These are phyloP conservation scores for Gomphus sp. DNA, from an alignment of 1,284 basidiomycete genomes.

Conservation along the genomic window DNA sequence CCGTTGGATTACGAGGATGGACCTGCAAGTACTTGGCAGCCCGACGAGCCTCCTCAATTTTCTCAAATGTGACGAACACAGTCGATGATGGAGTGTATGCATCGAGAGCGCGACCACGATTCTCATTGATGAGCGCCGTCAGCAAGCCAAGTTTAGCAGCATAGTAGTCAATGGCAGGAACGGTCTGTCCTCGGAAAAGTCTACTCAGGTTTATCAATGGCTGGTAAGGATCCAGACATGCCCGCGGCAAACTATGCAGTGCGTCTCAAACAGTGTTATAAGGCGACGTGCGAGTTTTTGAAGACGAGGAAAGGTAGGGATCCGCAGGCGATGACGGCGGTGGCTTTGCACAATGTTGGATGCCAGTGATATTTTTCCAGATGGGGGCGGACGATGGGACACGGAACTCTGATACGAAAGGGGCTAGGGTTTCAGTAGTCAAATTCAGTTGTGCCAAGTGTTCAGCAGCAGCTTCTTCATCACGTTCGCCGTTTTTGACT, in stretches of 20 bases:
- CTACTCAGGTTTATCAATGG: constrained; percentile 68
- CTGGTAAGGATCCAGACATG: constrained; percentile 74
- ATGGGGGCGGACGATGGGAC: constrained; percentile 14
- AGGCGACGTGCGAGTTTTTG: background rate
- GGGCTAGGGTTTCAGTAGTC: constrained; percentile 45
- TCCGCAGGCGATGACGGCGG: background rate
- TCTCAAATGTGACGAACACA: constrained; percentile 81
- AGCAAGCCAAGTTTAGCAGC: constrained; percentile 79
- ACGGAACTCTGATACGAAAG: constrained; percentile 53
- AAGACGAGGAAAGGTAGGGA: background rate
- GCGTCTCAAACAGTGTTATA: constrained; percentile 66
- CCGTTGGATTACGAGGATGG: constrained; percentile 68
- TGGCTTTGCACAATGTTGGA: background rate
- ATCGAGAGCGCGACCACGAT: constrained; percentile 50
- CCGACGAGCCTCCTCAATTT: constrained; percentile 60
- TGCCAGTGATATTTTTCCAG: background rate
- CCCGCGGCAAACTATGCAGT: constrained; percentile 66
- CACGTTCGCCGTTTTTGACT: background rate
- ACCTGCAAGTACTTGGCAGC: constrained; percentile 72
- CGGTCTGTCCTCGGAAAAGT: constrained; percentile 67
- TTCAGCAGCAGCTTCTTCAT: constrained; percentile 25
- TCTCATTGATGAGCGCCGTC: constrained; percentile 70
- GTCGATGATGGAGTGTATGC: constrained; percentile 73
- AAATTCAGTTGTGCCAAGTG: constrained; percentile 25
- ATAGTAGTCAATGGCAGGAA: constrained; percentile 85